Percentiles rank a stretch among this genome's conserved stretches.
phyloP scores from a whole-genome alignment of 306 rosid genomes.

The Cicer cuneatum region DNA sequence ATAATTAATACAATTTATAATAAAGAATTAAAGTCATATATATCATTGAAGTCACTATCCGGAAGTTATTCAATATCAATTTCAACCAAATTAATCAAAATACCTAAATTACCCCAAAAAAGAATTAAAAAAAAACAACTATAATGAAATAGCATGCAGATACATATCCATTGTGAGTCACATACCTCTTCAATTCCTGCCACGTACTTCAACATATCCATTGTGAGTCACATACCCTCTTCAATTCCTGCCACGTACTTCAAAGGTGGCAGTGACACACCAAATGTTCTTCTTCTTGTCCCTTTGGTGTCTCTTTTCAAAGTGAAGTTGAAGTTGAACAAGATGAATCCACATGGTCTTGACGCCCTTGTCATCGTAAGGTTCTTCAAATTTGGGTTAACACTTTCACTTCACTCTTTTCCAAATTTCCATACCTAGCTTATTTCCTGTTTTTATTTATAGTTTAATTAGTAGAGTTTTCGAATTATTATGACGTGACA shows the following conservation, averaged over 20 bases:
- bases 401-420: background rate
- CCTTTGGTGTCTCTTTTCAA: background rate
- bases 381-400: constrained; percentile 85
- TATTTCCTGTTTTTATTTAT: too few species aligned
- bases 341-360: constrained; percentile 77
- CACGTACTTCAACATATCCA: too few species aligned
- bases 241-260: constrained; percentile 54
- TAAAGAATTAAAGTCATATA: too few species aligned
- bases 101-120: too few species aligned
- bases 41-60: too few species aligned
- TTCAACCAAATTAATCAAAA: too few species aligned
- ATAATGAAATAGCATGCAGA: constrained; percentile 35
- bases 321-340: background rate
- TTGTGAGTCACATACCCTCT: constrained; percentile 40
- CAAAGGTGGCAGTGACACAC: constrained; percentile 39
- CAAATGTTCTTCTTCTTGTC: background rate
- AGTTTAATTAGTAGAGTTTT: too few species aligned
- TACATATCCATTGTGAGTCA: background rate
- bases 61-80: too few species aligned
- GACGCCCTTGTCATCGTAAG: constrained; percentile 79
- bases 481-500: too few species aligned
- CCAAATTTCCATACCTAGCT: background rate
- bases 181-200: too few species aligned
- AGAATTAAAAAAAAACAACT: too few species aligned
- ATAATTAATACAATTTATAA: too few species aligned